A percentile compares a stretch with the other conserved stretches of the same genome.
Evolutionary conservation across 495 filamentous ascomycete genomes (phyloP).

Genomic region (Oleoguttula mirabilis): DNA sequence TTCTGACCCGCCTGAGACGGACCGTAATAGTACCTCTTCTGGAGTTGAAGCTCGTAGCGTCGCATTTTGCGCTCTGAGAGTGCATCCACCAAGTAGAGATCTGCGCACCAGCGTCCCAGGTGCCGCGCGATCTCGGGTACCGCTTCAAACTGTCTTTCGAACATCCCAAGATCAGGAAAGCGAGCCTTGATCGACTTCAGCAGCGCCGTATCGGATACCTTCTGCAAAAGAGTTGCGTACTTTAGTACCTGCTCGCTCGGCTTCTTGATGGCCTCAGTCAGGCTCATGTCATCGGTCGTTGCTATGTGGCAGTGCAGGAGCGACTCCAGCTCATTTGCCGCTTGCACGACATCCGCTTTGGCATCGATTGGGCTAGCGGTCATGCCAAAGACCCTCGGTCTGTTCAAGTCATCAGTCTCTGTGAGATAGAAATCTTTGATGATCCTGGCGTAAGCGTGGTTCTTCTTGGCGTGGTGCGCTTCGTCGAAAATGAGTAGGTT

Average conservation of each 20-base stretch:
- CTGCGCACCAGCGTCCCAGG: constrained; percentile 78
- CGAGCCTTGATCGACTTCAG: constrained; percentile 41
- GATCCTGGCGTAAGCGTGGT: constrained; percentile 84
- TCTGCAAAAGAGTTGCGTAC: constrained; percentile 39
- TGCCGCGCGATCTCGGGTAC: constrained; percentile 48
- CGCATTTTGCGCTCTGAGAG: constrained; percentile 42
- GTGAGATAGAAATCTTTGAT: constrained; percentile 73
- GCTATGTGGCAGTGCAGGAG: constrained; percentile 72
- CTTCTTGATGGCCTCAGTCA: constrained; percentile 45
- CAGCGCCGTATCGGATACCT: constrained; percentile 52
- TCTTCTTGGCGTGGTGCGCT: constrained; percentile 92
- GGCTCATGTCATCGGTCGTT: constrained; percentile 56
- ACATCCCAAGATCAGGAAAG: constrained; percentile 44
- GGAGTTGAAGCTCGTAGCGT: constrained; percentile 2
- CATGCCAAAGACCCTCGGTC: constrained; percentile 88
- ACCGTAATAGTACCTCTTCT: constrained; percentile 1
- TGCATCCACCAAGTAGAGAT: constrained; percentile 64
- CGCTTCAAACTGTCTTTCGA: constrained; percentile 48
- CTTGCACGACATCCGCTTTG: constrained; percentile 53
- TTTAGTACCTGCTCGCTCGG: constrained; percentile 49
- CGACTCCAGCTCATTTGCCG: constrained; percentile 60
- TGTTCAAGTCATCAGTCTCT: constrained; percentile 31
- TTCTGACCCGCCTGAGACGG: constrained; percentile 8
- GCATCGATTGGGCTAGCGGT: constrained; percentile 94
- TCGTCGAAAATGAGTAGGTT: constrained; percentile 94